These are phyloP conservation scores for Syzygium aromaticum DNA, from an alignment of 345 rosid genomes.

Conservation along the genomic window DNA sequence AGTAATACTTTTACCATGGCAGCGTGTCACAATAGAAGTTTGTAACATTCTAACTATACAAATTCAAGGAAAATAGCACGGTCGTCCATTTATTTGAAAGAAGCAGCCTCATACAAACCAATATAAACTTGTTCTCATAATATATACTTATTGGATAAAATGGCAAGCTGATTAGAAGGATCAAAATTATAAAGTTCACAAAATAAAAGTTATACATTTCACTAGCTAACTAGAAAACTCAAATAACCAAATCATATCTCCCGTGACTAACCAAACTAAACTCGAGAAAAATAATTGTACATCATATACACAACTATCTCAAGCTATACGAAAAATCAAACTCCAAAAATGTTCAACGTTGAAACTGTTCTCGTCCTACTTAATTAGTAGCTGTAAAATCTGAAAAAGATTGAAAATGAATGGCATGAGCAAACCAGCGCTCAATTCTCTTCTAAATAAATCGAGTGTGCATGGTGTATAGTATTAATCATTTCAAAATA, in stretches of 20 bases:
- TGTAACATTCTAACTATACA: neutral
- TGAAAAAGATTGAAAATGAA: neutral
- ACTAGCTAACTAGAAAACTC: neutral
- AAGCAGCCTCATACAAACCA: neutral
- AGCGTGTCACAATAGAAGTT: neutral
- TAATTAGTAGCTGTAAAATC: neutral
- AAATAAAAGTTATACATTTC: neutral
- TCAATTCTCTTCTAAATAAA: neutral
- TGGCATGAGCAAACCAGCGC: neutral
- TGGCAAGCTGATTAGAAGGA: neutral
- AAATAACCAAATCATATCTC: neutral
- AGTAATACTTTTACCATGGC: neutral
- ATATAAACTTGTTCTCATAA: neutral
- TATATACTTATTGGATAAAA: neutral
- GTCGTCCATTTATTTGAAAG: rapidly evolving
- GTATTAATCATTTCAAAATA: neutral
- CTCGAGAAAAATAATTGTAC: neutral
- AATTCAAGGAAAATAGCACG: neutral
- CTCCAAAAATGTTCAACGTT: neutral
- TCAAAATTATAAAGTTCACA: neutral
- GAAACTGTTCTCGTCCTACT: neutral
- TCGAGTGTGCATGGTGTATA: neutral
- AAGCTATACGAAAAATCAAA: neutral
- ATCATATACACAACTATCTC: neutral
- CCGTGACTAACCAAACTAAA: neutral